Conservation (phyloP, 108 stramenopile genomes). For the Fragilaria radians region DNA sequence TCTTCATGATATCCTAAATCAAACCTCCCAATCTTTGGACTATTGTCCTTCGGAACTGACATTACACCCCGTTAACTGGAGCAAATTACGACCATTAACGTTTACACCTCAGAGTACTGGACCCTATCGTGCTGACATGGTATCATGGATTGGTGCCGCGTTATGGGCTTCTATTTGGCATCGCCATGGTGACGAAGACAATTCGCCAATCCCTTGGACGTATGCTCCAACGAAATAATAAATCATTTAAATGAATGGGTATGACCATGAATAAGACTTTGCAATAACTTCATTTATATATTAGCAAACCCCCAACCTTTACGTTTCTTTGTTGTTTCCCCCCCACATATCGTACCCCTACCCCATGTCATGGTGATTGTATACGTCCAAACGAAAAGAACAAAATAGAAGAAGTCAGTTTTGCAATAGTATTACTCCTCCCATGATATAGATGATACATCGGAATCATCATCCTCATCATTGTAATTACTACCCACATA, state of each 20-base stretch:
- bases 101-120: constrained; percentile 12
- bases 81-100: constrained; percentile 6
- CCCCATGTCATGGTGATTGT: too few relatives aligned
- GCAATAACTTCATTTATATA: too few relatives aligned
- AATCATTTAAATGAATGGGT: too few relatives aligned
- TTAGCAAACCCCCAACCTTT: too few relatives aligned
- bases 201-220: constrained; percentile 17
- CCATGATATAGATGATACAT: neutral
- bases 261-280: too few relatives aligned
- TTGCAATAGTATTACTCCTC: too few relatives aligned
- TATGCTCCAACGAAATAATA: constrained; percentile 2
- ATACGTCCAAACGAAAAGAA: too few relatives aligned
- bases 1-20: constrained; percentile 10
- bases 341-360: too few relatives aligned
- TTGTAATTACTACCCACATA: neutral
- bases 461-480: neutral
- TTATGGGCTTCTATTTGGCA: constrained; percentile 27
- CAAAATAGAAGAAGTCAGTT: too few relatives aligned
- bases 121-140: constrained; percentile 27
- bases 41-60: neutral
- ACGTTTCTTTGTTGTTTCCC: too few relatives aligned
- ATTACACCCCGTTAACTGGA: constrained; percentile 10
- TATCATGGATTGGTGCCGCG: constrained; percentile 21
- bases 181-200: constrained; percentile 26
- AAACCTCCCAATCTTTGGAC: neutral